A percentile compares a stretch with the other conserved stretches of the same genome.
Conservation (phyloP, 1,139 yeast species). For the Debaryomycetaceae sp. region DNA sequence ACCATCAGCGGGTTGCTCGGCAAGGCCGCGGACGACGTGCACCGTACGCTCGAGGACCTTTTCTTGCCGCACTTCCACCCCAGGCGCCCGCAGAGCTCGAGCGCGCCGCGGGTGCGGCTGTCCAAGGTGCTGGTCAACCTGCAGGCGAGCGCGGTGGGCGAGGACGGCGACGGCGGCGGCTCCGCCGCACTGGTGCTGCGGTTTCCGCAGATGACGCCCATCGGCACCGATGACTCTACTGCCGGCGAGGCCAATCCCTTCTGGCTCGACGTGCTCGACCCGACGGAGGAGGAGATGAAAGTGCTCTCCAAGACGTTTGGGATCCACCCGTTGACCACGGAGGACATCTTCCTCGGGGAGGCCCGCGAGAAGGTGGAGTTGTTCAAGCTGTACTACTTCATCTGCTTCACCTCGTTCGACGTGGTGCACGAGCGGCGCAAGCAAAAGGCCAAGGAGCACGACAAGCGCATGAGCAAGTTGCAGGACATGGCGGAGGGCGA, state of each 20-base stretch:
- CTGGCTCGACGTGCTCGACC: slow-evolving; percentile 91
- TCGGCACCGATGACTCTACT: too few relatives aligned
- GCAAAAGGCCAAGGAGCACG: slow-evolving; percentile 42
- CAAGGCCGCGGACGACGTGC: not conserved
- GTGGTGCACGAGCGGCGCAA: slow-evolving; percentile 69
- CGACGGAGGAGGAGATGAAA: slow-evolving; percentile 96
- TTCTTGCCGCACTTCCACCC: slow-evolving; percentile 3
- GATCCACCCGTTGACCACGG: slow-evolving; percentile 92
- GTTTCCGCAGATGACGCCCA: slow-evolving; percentile 3
- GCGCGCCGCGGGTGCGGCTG: not conserved
- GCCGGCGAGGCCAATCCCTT: slow-evolving; percentile 54
- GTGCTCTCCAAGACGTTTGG: slow-evolving; percentile 87
- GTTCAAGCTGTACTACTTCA: slow-evolving; percentile 83
- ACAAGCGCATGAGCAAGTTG: slow-evolving; percentile 34
- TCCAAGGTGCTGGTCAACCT: not conserved
- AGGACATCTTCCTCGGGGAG: slow-evolving; percentile 91
- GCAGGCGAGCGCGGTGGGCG: slow-evolving; percentile 1
- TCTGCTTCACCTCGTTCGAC: slow-evolving; percentile 91
- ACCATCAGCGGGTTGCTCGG: slow-evolving; percentile 74
- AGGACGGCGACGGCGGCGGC: slow-evolving; percentile 1
- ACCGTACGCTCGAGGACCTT: slow-evolving; percentile 3
- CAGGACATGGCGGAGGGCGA: slow-evolving; percentile 33
- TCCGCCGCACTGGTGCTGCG: slow-evolving; percentile 4
- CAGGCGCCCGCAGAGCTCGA: slow-evolving; percentile 1
- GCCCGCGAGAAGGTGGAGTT: slow-evolving; percentile 93